Percentiles rank a stretch among this genome's conserved stretches.
Evolutionary conservation across 2,329 filamentous ascomycete genomes (phyloP).

Genomic region (Talaromyces sp.): DNA sequence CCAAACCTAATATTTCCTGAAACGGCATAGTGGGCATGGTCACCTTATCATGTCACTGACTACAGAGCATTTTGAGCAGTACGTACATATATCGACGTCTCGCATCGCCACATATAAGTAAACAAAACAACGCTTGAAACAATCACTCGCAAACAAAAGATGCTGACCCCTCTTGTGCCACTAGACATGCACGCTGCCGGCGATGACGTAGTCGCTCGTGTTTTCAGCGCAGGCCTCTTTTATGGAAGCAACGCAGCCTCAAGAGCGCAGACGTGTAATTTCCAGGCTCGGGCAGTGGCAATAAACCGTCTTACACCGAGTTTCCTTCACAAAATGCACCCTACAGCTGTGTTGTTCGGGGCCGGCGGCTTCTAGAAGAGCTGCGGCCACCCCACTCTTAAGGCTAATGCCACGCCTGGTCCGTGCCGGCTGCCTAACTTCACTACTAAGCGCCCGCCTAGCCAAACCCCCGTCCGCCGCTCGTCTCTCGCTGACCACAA

Average conservation of each 20-base stretch:
- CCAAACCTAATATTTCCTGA: neutral
- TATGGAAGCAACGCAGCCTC: neutral
- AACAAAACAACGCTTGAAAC: too few relatives aligned
- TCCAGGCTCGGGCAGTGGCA: neutral
- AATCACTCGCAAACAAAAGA: neutral
- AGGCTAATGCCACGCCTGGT: neutral
- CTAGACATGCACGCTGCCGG: neutral
- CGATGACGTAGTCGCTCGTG: neutral
- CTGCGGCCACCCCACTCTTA: neutral
- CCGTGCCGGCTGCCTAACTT: neutral
- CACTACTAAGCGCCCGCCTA: neutral
- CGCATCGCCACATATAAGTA: too few relatives aligned
- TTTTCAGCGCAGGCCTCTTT: neutral
- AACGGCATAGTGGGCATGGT: neutral
- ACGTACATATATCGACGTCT: too few relatives aligned
- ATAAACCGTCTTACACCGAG: neutral
- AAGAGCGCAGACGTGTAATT: neutral
- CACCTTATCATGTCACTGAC: neutral
- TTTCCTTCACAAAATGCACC: too few relatives aligned
- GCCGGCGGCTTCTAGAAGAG: neutral
- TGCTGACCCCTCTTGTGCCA: neutral
- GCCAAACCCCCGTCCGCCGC: neutral
- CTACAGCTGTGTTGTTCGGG: neutral
- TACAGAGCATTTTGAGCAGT: too few relatives aligned
- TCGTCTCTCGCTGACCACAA: neutral